These are phyloP conservation scores for Epichloe brachyelytri DNA, from an alignment of 2,329 filamentous ascomycete species.

Conservation along the genomic window DNA sequence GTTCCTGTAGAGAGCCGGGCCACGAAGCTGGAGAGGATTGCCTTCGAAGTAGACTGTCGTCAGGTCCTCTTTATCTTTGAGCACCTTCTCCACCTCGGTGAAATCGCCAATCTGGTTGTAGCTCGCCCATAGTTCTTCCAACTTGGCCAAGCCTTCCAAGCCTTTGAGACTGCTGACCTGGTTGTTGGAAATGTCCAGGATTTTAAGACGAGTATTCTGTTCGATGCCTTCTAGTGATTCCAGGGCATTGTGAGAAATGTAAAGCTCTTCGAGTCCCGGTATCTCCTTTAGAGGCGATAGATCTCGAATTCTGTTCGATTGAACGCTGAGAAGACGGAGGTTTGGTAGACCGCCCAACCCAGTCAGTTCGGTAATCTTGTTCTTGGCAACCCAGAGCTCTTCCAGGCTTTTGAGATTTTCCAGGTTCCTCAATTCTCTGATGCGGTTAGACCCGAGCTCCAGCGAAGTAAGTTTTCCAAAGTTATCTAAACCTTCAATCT, in stretches of 20 bases:
- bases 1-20: slow-evolving; percentile 81
- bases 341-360: slow-evolving; percentile 64
- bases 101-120: slow-evolving; percentile 76
- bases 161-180: slow-evolving; percentile 63
- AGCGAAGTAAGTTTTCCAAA: slow-evolving; percentile 66
- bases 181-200: slow-evolving; percentile 86
- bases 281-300: slow-evolving; percentile 65
- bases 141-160: slow-evolving; percentile 50
- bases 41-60: slow-evolving; percentile 95
- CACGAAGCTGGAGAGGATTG: slow-evolving; percentile 70
- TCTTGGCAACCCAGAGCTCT: slow-evolving; percentile 89
- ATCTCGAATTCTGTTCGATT: slow-evolving; percentile 80
- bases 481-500: slow-evolving; percentile 72
- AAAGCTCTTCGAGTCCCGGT: slow-evolving; percentile 74
- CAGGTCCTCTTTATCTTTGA: slow-evolving; percentile 66
- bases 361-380: slow-evolving; percentile 79
- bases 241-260: slow-evolving; percentile 91
- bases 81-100: slow-evolving; percentile 62
- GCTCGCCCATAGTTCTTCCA: slow-evolving; percentile 92
- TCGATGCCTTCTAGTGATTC: slow-evolving; percentile 63
- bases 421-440: slow-evolving; percentile 78
- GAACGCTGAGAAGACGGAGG: slow-evolving; percentile 80
- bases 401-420: slow-evolving; percentile 66
- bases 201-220: slow-evolving; percentile 51
- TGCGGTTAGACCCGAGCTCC: slow-evolving; percentile 84